Conservation (phyloP, 345 rosid species). For the Eutrema heterophyllum region DNA sequence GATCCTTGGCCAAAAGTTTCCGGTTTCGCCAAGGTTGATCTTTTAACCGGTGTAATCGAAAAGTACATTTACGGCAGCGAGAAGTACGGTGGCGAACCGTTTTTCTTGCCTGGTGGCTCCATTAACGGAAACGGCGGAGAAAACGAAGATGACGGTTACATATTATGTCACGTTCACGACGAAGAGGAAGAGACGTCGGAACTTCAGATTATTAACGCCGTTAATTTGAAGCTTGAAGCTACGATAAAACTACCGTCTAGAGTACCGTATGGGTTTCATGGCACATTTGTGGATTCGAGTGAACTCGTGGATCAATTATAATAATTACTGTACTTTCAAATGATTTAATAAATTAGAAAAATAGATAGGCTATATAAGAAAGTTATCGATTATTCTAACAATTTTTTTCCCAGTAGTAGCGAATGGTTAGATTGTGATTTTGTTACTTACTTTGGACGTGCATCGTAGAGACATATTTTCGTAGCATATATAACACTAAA, state of each 20-base stretch:
- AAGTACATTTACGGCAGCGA: constrained; percentile 62
- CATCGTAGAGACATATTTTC: background rate
- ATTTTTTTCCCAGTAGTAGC: background rate
- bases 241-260: constrained; percentile 71
- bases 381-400: background rate
- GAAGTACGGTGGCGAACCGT: constrained; percentile 83
- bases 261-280: constrained; percentile 96
- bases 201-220: constrained; percentile 70
- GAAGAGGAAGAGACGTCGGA: constrained; percentile 75
- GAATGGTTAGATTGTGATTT: background rate
- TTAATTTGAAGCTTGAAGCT: constrained; percentile 62
- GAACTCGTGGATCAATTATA: constrained; percentile 56
- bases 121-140: constrained; percentile 27
- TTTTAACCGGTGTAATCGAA: constrained; percentile 55
- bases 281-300: constrained; percentile 67
- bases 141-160: constrained; percentile 72
- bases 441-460: background rate
- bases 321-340: background rate
- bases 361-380: background rate
- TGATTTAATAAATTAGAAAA: background rate
- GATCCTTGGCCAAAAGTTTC: constrained; percentile 97
- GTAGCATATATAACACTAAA: background rate
- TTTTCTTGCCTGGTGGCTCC: constrained; percentile 45
- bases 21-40: constrained; percentile 85
- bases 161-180: constrained; percentile 71